phyloP scores from a whole-genome alignment of 768 basidiomycete species.

The Podaxis rugospora region DNA sequence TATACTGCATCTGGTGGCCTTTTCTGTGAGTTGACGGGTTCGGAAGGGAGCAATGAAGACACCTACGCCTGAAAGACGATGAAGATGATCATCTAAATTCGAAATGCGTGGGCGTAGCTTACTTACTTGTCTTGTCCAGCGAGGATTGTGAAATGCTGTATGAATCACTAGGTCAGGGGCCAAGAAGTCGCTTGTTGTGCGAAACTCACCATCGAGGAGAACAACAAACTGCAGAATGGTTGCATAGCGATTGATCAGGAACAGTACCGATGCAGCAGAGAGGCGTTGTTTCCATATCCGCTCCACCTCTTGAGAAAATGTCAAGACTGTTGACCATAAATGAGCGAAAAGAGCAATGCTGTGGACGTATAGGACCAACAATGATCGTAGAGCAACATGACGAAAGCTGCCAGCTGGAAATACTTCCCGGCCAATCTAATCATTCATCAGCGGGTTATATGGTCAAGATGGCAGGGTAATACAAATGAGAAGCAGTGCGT shows the following conservation, averaged over 20 bases:
- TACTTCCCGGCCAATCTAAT: constrained; percentile 15
- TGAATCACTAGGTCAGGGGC: neutral
- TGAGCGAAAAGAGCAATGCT: neutral
- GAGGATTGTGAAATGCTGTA: constrained; percentile 21
- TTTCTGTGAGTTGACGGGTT: neutral
- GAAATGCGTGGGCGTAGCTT: neutral
- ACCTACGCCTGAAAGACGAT: neutral
- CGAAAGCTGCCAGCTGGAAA: constrained; percentile 19
- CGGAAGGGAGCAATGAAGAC: neutral
- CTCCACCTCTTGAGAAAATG: constrained; percentile 18
- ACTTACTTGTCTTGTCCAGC: constrained; percentile 19
- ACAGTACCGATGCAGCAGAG: constrained; percentile 22
- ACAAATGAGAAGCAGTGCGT: neutral
- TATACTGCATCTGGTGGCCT: constrained; percentile 16
- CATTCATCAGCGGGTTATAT: neutral
- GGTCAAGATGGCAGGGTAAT: neutral
- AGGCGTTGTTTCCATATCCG: constrained; percentile 24
- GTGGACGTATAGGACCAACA: constrained; percentile 4
- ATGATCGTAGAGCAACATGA: constrained; percentile 19
- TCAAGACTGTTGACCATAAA: constrained; percentile 2
- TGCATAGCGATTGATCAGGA: constrained; percentile 25
- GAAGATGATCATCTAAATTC: neutral
- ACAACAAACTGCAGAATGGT: constrained; percentile 24
- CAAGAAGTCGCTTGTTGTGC: neutral
- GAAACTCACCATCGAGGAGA: constrained; percentile 18